Conservation (phyloP, 2,329 filamentous ascomycete species). For the Fusarium buxicola region DNA sequence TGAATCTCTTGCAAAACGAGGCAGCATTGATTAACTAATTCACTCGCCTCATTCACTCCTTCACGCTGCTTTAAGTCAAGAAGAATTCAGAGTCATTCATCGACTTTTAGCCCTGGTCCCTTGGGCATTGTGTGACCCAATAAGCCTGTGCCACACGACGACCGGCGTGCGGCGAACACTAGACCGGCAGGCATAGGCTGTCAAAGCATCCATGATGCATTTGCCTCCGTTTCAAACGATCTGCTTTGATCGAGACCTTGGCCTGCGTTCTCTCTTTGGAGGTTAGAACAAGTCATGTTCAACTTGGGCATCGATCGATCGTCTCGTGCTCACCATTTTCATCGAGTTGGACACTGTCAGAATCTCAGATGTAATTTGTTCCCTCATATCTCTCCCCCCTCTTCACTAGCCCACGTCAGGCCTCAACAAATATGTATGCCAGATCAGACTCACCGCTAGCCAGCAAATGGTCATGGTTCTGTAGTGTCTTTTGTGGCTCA, state of each 20-base stretch:
- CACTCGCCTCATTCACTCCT: conserved; percentile 26
- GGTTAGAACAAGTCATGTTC: conserved; percentile 3
- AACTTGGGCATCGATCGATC: background rate
- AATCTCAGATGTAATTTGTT: background rate
- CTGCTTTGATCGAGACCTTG: conserved; percentile 28
- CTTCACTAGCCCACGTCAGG: conserved; percentile 17
- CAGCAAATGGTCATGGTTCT: conserved; percentile 12
- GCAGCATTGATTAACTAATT: conserved; percentile 3
- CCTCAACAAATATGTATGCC: conserved; percentile 26
- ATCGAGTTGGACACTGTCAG: background rate
- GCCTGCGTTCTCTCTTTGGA: conserved; percentile 12
- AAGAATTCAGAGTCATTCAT: conserved; percentile 24
- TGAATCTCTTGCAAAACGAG: conserved; percentile 8
- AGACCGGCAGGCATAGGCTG: conserved; percentile 26
- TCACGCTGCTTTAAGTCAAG: too few relatives aligned
- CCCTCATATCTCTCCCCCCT: conserved; percentile 10
- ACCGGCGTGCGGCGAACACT: conserved; percentile 31
- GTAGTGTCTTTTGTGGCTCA: conserved; percentile 29
- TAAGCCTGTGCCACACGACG: conserved; percentile 46
- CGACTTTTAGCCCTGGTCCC: conserved; percentile 30
- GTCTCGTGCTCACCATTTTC: background rate
- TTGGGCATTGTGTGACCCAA: conserved; percentile 39
- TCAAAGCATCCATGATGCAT: conserved; percentile 23
- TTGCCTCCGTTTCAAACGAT: conserved; percentile 32
- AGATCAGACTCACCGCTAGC: conserved; percentile 41